Base-by-base conservation (phyloP, 1,284 basidiomycete genomes). In the Macrocybe sp. region DNA sequence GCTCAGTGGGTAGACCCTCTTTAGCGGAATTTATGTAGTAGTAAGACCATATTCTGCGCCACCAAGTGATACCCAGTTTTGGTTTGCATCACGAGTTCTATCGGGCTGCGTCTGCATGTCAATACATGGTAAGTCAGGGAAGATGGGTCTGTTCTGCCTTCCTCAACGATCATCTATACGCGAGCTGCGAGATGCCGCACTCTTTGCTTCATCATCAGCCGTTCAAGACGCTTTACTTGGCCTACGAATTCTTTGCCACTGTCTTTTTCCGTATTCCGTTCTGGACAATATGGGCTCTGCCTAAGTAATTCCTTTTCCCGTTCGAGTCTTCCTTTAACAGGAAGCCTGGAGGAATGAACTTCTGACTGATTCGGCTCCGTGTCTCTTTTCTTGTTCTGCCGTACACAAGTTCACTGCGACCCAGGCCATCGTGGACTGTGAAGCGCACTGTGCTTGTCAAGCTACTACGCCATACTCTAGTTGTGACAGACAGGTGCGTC, bases 1-100 rank as follows among this genome's bases (percentile, higher is more conserved):
- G 74, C 69, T 8, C 58, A 64, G 36, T 82, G 80, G 78, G 52
- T 78, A 8, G 55, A 53, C 45, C 51, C 55, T 11, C 50, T 38
- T 37, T 51, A 39, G 47, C 11, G 10, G 32, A 14, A 14, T 31
- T 37, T 10, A 28, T 37, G 22, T 22, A 22, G 22, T 22, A 14
- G 14, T 14, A 14, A 14, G 14, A 14, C 14, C 14, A 14, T 14
- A 14, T 14, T 14, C 14, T 14, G 14, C 14, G 22, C 4, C 22
- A 22, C 4, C 22, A 22, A 22, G 4, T 22, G 22, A 22, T 22
- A 22, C 22, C 22, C 22, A 22, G 22, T 4, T 14, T 14, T 14
- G 22, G 3, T 22, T 22, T 22, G 22, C 22, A 22, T 22, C 22
- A 14, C 14, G 14, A 14, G 14, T 14, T 14, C 14, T 14, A 14